Base-by-base conservation (phyloP, 2,329 filamentous ascomycete species). In the Diaporthe batatas region DNA sequence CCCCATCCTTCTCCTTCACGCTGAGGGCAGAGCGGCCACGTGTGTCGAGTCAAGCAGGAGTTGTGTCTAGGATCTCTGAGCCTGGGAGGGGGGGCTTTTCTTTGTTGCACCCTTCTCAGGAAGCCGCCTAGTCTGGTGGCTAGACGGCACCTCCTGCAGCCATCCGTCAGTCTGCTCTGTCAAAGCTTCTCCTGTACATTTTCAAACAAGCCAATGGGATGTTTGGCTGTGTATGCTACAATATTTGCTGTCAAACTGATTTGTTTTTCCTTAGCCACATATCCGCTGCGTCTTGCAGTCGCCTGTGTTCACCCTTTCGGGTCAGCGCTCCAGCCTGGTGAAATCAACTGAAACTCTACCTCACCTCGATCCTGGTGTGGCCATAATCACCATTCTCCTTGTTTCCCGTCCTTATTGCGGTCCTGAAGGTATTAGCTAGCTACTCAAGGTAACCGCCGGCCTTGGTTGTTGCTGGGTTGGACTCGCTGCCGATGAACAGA, bases 41-140 rank as follows among this genome's bases (percentile, higher is more conserved):
- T 87, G 85, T 87, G 85, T 86, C 86, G 86, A 88, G 86, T 89
- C 86, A 84, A 84, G 82, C 79, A 82, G 83, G 81, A 78, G 80
- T 77, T 72, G 57, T 79, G 78, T 78, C 79, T 79, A 74, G 79
- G 78, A 79, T 80, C 78, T 79, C 78, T 78, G 80, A 78, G 79
- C 76, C 79, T 80, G 75, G 76, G 76, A 77, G 75, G 75, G 77
- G 76, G 77, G 75, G 16, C 14, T 75, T 81, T 82, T 84, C 85
- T 87, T 87, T 87, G 85, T 87, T 84, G 80, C 80, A 81, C 80
- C 77, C 74, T 80, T 80, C 77, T 81, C 80, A 81, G 79, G 78
- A 80, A 78, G 74, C 78, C 77, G 78, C 76, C 79, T 81, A 80
- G 78, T 76, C 77, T 81, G 77, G 78, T 78, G 78, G 77, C 79